A percentile compares a stretch with the other conserved stretches of the same genome.
These are phyloP conservation scores for Podila minutissima DNA, from an alignment of 192 early-diverging fungal genomes.

Conservation along the genomic window DNA sequence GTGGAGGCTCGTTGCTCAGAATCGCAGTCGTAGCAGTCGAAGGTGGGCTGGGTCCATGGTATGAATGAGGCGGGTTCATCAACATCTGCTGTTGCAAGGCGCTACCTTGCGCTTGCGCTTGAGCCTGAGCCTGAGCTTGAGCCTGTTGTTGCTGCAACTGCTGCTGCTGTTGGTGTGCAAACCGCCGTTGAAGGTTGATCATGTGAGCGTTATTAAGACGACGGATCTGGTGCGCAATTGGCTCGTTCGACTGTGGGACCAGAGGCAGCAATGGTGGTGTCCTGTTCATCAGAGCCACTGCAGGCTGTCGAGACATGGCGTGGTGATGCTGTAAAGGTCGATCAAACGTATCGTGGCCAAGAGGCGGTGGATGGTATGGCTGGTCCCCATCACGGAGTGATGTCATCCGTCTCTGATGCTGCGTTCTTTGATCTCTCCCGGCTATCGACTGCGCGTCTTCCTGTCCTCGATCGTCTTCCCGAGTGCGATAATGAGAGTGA, in stretches of 20 bases:
- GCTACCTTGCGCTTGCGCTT: too few relatives aligned
- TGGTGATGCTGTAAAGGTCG: conserved; percentile 2
- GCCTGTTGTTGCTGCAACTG: conserved; percentile 15
- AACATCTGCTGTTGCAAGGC: background rate
- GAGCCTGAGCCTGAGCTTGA: background rate
- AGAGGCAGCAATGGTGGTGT: conserved; percentile 14
- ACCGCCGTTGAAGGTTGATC: conserved; percentile 14
- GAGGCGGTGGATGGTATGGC: background rate
- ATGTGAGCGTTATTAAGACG: conserved; percentile 15
- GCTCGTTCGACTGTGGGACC: conserved; percentile 21
- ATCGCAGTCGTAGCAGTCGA: background rate
- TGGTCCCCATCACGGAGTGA: too few relatives aligned
- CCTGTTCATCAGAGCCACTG: conserved; percentile 23
- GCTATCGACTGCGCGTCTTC: background rate
- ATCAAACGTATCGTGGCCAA: background rate
- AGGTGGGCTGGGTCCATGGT: background rate
- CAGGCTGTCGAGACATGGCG: conserved; percentile 4
- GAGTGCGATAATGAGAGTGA: conserved; percentile 27
- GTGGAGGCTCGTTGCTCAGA: conserved; percentile 2
- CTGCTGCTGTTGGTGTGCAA: conserved; percentile 18
- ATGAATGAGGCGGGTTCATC: background rate
- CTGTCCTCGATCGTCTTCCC: background rate
- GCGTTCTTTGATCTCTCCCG: too few relatives aligned
- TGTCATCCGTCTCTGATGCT: too few relatives aligned
- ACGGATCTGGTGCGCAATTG: conserved; percentile 31